phyloP scores from a whole-genome alignment of 2,329 filamentous ascomycete species.

The Hymenoscyphus scutula region DNA sequence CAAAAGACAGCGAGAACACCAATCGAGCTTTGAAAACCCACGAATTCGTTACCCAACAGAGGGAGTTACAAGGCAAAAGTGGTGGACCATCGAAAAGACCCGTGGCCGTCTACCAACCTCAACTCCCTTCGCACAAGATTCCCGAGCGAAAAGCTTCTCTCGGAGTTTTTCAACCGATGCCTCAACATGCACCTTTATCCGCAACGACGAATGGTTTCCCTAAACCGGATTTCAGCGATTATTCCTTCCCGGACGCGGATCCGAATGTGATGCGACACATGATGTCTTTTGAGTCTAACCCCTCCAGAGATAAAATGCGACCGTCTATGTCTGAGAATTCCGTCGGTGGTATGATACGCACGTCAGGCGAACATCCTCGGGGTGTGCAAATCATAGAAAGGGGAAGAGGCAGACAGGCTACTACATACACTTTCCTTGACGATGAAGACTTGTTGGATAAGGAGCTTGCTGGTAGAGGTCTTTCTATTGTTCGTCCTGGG shows the following conservation, averaged over 20 bases:
- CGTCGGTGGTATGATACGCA: background rate
- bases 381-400: background rate
- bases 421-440: slow-evolving; percentile 12
- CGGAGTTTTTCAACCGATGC: background rate
- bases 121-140: background rate
- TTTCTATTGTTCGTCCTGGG: background rate
- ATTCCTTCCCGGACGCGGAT: slow-evolving; percentile 8
- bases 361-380: background rate
- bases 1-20: background rate
- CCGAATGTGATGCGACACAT: slow-evolving; percentile 9
- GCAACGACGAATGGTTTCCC: too few relatives aligned
- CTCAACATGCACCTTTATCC: too few relatives aligned
- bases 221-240: background rate
- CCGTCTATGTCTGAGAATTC: too few relatives aligned
- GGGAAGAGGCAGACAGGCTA: background rate
- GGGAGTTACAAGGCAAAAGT: background rate
- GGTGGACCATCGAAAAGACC: background rate
- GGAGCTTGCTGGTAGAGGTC: background rate
- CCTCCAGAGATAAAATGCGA: slow-evolving; percentile 3
- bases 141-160: background rate
- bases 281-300: slow-evolving; percentile 5
- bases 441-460: slow-evolving; percentile 7
- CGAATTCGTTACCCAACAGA: background rate
- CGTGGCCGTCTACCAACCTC: slow-evolving; percentile 9
- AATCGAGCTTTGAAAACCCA: too few relatives aligned